Percentiles rank a stretch among this genome's conserved stretches.
Evolutionary conservation across 805 yeast genomes (phyloP).

Genomic region (Cyberlindnera japonica): DNA sequence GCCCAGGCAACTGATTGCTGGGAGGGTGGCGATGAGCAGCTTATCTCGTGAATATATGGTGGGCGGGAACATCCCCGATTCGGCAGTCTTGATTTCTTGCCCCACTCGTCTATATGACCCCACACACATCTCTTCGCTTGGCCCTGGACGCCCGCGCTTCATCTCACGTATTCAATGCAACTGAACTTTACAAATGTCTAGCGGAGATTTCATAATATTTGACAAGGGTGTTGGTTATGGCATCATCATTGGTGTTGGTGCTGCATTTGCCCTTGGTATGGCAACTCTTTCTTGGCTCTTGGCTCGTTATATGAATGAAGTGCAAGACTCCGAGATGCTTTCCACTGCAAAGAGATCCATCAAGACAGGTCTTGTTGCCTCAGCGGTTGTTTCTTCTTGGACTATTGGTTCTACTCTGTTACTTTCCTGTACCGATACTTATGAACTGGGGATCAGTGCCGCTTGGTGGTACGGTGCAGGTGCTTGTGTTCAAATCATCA

Average conservation of each 20-base stretch:
- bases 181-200: background rate
- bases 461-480: constrained; percentile 33
- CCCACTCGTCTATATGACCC: no score
- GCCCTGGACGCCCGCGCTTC: no score
- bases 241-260: background rate
- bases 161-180: background rate
- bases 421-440: constrained; percentile 34
- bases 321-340: background rate
- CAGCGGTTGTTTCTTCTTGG: constrained; percentile 38
- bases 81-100: no score
- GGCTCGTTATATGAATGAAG: background rate
- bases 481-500: constrained; percentile 34
- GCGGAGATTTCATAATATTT: background rate
- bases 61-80: no score
- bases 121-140: no score
- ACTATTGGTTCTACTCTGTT: constrained; percentile 40
- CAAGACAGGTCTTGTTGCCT: background rate
- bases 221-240: constrained; percentile 1
- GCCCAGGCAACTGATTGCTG: no score
- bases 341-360: constrained; percentile 1
- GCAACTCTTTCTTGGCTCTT: background rate
- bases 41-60: no score
- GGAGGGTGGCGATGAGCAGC: no score
- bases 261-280: background rate
- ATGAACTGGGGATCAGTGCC: constrained; percentile 37